phyloP scores from a whole-genome alignment of 2,329 filamentous ascomycete species.

The Penicillium sp. region DNA sequence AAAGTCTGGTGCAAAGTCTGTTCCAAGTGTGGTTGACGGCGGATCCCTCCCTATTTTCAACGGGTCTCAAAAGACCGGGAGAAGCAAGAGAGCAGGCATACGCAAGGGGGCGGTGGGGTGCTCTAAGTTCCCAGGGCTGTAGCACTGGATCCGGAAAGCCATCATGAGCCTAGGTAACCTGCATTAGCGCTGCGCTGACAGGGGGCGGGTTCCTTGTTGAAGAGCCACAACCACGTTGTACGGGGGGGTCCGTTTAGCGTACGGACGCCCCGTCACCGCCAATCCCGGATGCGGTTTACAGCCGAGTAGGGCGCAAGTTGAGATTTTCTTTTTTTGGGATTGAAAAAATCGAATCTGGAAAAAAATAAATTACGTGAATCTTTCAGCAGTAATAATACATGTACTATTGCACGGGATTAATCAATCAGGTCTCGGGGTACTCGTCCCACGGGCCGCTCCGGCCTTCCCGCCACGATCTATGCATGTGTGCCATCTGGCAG shows the following conservation, averaged over 20 bases:
- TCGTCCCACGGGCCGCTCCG: conserved; percentile 31
- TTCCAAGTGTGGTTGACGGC: conserved; percentile 16
- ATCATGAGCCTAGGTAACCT: conserved; percentile 36
- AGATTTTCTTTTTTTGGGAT: not conserved
- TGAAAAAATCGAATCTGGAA: not conserved
- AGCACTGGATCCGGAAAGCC: conserved; percentile 35
- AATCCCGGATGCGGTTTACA: conserved; percentile 7
- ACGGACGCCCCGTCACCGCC: conserved; percentile 15
- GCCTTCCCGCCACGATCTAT: conserved; percentile 31
- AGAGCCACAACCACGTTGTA: conserved; percentile 31
- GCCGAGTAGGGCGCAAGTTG: not conserved
- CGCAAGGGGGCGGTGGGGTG: conserved; percentile 19
- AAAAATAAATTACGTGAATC: not conserved
- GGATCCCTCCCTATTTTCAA: conserved; percentile 10
- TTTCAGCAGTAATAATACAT: conserved; percentile 4
- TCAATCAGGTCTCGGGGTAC: conserved; percentile 22
- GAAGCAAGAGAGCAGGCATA: not conserved
- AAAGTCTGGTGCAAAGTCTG: conserved; percentile 1
- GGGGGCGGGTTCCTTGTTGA: conserved; percentile 24
- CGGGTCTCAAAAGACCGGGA: not conserved
- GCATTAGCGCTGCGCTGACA: conserved; percentile 39
- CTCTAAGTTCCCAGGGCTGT: conserved; percentile 39
- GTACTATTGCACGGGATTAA: conserved; percentile 17
- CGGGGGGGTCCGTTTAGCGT: conserved; percentile 8
- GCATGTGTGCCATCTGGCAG: conserved; percentile 26